Base-by-base conservation (phyloP, 768 basidiomycete genomes). In the Termitomyces sp. region DNA sequence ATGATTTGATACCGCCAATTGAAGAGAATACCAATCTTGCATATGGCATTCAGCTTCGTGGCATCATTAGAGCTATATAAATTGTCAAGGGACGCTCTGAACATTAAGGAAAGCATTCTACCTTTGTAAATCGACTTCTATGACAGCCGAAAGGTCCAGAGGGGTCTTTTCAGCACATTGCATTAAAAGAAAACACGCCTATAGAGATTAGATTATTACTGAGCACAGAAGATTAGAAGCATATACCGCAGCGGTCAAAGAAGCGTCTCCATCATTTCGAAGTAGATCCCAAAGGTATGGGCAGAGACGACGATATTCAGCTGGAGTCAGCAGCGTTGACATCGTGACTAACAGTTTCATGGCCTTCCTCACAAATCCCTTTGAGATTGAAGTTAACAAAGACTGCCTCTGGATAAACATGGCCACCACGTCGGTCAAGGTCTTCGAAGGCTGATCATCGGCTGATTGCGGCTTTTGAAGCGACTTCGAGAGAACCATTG, bases 1-100 rank as follows among this genome's bases (percentile, higher is more conserved):
- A 84, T 69, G 36, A 91, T 76, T 67, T 91, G 88, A 64, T 83
- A 88, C 26, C 89, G 80, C 83, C 87, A 86, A 56, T 84, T 84
- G 50, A 82, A 75, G 10, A 91, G 72, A 12, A 78, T 75, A 36
- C 79, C 76, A 23, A 91, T 71, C 59, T 82, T 82, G 43, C 76
- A 75, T 38, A 88, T 74, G 0, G 86, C 84, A 50, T 77, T 70
- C 40, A 82, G 71, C 54, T 83, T 82, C 12, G 77, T 78, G 23
- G 66, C 65, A 44, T 76, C 69, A 55, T 84, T 79, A 4, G 79
- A 74, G 62, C 88, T 89, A 57, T 16, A 43, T 61, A 44, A 63
- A 43, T 46, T 33, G 44, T 30, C n/a, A 58, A 41, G 12, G 51
- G 36, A 35, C 6, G 28, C 13, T 50, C 46, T 18, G 50, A 14